Base-by-base conservation (phyloP, 495 filamentous ascomycete species). In the Aspergillus biplanus region DNA sequence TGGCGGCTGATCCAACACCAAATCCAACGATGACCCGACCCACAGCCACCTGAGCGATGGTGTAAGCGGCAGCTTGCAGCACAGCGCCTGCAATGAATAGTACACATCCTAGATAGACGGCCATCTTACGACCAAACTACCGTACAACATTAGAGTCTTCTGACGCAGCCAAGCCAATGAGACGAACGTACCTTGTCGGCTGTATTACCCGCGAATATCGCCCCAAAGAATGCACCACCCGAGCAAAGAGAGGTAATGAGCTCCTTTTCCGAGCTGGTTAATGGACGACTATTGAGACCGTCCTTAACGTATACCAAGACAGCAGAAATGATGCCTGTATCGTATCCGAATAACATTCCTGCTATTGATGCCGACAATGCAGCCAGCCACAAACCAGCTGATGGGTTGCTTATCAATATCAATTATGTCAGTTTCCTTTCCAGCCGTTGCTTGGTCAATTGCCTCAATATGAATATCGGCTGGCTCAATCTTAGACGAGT, bases 1-100 rank as follows among this genome's bases (percentile, higher is more conserved):
- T 84, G 6, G 83, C 82, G 18, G 82, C 83, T 15, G 77, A 79
- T 6, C 83, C 83, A n/a, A 86, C 83, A 11, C 83, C 82, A 39
- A 84, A 76, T 6, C 83, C 83, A 16, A 85, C 75, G 15, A 86
- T 69, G 5, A 83, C 62, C 13, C 83, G 76, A 0, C 83, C 83
- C 13, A 85, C 75, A 8, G 77, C 73, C 76, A 85, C 83, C 56
- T 84, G 81, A 6, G 76, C 72, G 48, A 86, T 66, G 7, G 75
- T 71, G 65, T 76, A 84, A 4, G 83, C 72, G n/a, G 79, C 68
- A 3, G 75, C 80, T 67, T 86, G 82, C 7, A 76, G 57, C 35
- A 73, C 62, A 9, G 72, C 79, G 3, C 83, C 83, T 37, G 82
- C 61, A 46, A 75, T 72, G 62, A 84, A 84, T 6, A 84, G 75